Base-by-base conservation (phyloP, 1,284 basidiomycete genomes). In the Cutaneotrichosporon sp. region DNA sequence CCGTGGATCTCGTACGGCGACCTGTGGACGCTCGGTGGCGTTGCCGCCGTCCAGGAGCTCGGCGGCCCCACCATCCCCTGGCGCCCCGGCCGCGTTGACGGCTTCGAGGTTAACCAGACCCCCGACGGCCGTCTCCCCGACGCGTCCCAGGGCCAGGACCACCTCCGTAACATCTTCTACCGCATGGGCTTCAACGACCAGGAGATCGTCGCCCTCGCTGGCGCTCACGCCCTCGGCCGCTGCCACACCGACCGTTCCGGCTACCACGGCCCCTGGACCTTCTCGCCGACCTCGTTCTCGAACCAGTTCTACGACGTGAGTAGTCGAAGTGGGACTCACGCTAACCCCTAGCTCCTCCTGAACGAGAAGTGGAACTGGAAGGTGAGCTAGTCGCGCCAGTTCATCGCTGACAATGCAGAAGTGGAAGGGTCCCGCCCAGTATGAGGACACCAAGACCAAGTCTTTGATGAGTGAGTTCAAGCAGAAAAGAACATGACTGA, bases 161-260 rank as follows among this genome's bases (percentile, higher is more conserved):
- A 98, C 74, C 77, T 97, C 56, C 83, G 94, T 22, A 63, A 86
- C 81, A 88, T 96, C 73, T 94, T 94, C 78, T 84, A 88, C 77
- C 87, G 90, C 64, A 91, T 92, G 89, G 90, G 89, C 52, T 93
- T 97, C 81, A 90, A 94, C 75, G 94, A 97, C 78, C 90, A 92
- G 75, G 91, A 93, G 77, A 93, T 93, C 52, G 93, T 97, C 53
- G 92, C 93, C 49, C 85, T 98, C 61, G 83, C 84, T 33, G 94
- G 94, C 64, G 93, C 90, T 41, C 94, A 98, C 73, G 91, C 91
- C 58, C 83, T 97, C 46, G 93, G 93, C 40, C 87, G 94, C 70
- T 94, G 91, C 81, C 94, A 97, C 80, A 61, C 75, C 80, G 67
- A 72, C 68, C 84, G 86, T 61, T 90, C 88, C 54, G 89, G 89